Evolutionary conservation across 176 grass and related monocot species (phyloP).

Genomic region (Panicum miliaceum): DNA sequence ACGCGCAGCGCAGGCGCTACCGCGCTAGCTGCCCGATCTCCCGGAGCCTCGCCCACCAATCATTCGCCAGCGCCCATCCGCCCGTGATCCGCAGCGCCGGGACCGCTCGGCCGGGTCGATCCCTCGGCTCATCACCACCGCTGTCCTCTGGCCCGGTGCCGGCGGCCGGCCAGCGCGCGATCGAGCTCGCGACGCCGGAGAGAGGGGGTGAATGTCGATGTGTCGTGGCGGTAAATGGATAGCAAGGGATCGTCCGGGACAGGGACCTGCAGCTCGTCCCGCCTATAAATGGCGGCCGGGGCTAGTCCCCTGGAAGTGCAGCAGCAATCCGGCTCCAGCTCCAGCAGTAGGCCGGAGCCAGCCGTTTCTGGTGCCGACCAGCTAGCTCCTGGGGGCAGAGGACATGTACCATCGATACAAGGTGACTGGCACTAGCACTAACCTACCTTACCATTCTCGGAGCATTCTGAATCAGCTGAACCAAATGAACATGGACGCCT

Average conservation of each 20-base stretch:
- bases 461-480: not conserved
- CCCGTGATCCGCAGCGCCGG: no score
- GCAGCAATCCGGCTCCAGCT: not conserved
- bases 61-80: not conserved
- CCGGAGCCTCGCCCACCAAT: not conserved
- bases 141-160: no score
- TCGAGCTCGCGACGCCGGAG: not conserved
- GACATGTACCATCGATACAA: constrained; percentile 80
- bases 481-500: constrained; percentile 73
- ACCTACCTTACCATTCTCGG: not conserved
- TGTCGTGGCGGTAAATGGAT: not conserved
- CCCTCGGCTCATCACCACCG: no score
- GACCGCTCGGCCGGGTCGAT: no score
- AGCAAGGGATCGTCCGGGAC: not conserved
- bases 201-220: not conserved
- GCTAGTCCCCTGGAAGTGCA: not conserved
- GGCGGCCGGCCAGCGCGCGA: not conserved
- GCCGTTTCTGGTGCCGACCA: not conserved
- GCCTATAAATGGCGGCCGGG: not conserved
- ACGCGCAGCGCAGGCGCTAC: no score
- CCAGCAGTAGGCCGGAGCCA: not conserved
- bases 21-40: not conserved
- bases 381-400: not conserved
- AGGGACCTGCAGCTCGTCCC: not conserved
- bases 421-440: constrained; percentile 39